phyloP scores from a whole-genome alignment of 1,139 yeast genomes.

The Saccharomycopsis hybrid region DNA sequence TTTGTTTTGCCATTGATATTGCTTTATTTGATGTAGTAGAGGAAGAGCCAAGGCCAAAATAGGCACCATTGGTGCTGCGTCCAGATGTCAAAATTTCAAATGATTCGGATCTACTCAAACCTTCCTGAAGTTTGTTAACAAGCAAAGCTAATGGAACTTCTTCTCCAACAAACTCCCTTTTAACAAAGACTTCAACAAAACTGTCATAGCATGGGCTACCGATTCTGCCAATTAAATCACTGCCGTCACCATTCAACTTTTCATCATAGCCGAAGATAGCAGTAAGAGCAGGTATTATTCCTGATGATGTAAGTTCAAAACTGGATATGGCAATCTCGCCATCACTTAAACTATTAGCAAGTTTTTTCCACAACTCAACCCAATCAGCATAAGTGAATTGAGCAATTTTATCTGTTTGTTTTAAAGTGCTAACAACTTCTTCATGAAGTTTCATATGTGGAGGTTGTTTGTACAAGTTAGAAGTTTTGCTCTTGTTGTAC shows the following conservation, averaged over 20 bases:
- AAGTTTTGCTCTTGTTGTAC: constrained; percentile 16
- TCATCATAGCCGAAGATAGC: constrained; percentile 33
- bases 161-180: constrained; percentile 19
- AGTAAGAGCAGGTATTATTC: constrained; percentile 47
- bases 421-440: constrained; percentile 27
- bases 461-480: constrained; percentile 23
- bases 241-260: no score
- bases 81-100: constrained; percentile 67
- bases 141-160: constrained; percentile 37
- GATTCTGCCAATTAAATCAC: background rate
- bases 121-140: constrained; percentile 61
- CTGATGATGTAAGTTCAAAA: constrained; percentile 70
- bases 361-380: constrained; percentile 41
- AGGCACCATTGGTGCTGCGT: background rate
- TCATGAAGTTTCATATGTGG: constrained; percentile 28
- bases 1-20: constrained; percentile 65
- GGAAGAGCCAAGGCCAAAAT: constrained; percentile 2
- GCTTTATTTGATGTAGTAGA: constrained; percentile 31
- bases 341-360: constrained; percentile 32
- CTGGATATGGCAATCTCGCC: constrained; percentile 47
- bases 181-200: constrained; percentile 42
- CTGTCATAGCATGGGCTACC: constrained; percentile 34
- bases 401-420: constrained; percentile 13
- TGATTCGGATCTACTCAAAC: constrained; percentile 67
- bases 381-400: constrained; percentile 34